Evolutionary conservation across 2,329 filamentous ascomycete genomes (phyloP), one percentile per base, ranked within the genome.

Genomic region (Colletotrichum caudatum): DNA sequence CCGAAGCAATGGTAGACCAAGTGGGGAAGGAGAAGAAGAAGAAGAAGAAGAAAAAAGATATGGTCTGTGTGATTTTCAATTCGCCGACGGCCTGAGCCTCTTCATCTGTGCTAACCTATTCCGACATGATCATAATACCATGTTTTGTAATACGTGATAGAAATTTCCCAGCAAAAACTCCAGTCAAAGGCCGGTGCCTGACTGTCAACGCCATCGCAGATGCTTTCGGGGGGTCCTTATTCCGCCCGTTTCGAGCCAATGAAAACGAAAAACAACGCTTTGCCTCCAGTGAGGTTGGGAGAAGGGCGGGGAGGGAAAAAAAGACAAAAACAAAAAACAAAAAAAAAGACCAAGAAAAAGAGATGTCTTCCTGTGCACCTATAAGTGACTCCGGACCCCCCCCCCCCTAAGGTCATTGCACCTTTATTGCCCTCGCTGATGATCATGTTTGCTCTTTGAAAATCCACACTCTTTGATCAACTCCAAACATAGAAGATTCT

Each of bases 361-460:
- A 46, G 20, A 46, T 4, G 41, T 69, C 56, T n/a, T 48, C 44
- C 14, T 54, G 60, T 70, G 50, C 69, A 72, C 69, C 69, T 72
- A 46, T 51, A 41, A 69, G 69, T 72, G 69, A 64, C 56, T 66
- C 60, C 53, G 39, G 44, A 48, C n/a, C n/a, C n/a, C n/a, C n/a
- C n/a, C n/a, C n/a, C n/a, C n/a, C n/a, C n/a, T n/a, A n/a, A n/a
- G n/a, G n/a, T n/a, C n/a, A n/a, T n/a, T n/a, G n/a, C n/a, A n/a
- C n/a, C 48, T 50, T 59, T 44, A 16, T 39, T 53, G 29, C 56
- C 16, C 29, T 35, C 53, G 23, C 39, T 29, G 54, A 20, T 35
- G 50, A 37, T 56, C 33, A 11, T 41, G 14, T 44, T 29, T 29
- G 7, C n/a, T 20, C 44, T n/a, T 54, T 20, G 23, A 2, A 57